phyloP scores from a whole-genome alignment of 2,329 filamentous ascomycete genomes.

The Teratosphaeria epicoccoides region DNA sequence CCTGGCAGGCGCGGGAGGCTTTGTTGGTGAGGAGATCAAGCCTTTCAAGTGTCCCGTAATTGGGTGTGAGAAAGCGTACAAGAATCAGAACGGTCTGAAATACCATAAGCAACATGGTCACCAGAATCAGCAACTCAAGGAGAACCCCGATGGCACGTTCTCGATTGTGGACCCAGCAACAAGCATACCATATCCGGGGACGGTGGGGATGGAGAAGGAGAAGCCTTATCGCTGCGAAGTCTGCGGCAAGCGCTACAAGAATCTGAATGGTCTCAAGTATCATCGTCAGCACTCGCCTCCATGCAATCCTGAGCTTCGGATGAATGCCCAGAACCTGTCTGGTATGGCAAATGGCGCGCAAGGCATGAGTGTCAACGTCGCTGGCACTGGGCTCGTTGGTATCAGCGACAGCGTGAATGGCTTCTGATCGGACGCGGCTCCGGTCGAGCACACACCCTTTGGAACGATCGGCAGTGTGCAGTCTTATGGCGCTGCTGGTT shows the following conservation, averaged over 20 bases:
- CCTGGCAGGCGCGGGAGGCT: constrained; percentile 33
- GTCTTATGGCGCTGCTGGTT: background rate
- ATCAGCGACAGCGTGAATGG: constrained; percentile 43
- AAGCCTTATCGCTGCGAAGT: constrained; percentile 97
- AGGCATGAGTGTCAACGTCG: constrained; percentile 39
- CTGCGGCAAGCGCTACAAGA: constrained; percentile 98
- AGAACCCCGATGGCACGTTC: constrained; percentile 93
- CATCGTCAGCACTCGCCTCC: constrained; percentile 63
- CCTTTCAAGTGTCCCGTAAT: constrained; percentile 97
- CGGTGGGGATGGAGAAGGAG: constrained; percentile 98
- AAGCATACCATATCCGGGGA: constrained; percentile 85
- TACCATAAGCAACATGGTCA: constrained; percentile 83
- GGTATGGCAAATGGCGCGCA: constrained; percentile 26
- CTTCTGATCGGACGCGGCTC: constrained; percentile 12
- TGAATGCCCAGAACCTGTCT: constrained; percentile 26
- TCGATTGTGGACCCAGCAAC: constrained; percentile 97
- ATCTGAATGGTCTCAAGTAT: constrained; percentile 96
- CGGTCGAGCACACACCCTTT: background rate
- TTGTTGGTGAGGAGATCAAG: constrained; percentile 79
- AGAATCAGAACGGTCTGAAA: constrained; percentile 98
- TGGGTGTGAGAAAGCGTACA: constrained; percentile 97
- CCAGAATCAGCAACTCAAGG: constrained; percentile 90
- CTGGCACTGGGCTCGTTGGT: constrained; percentile 44
- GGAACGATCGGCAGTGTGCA: background rate
- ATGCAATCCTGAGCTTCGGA: constrained; percentile 73